Conservation (phyloP, 2,329 filamentous ascomycete species). For the Aspergillus texensis region DNA sequence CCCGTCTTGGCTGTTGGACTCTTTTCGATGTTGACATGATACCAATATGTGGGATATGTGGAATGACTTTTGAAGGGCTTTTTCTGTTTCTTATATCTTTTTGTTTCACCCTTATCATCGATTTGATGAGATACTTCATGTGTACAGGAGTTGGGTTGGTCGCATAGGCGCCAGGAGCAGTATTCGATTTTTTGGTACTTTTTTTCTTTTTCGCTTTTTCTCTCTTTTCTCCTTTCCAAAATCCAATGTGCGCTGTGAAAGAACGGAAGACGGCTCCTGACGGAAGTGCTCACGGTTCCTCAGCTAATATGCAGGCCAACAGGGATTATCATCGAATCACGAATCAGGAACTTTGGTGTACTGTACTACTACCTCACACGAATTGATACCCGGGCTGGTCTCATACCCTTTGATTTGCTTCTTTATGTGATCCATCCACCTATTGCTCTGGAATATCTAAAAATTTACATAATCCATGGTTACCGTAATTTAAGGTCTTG, state of each 20-base stretch:
- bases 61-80: slow-evolving; percentile 21
- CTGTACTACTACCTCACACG: slow-evolving; percentile 17
- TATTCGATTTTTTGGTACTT: neutral
- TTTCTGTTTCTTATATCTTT: slow-evolving; percentile 10
- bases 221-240: neutral
- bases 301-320: slow-evolving; percentile 6
- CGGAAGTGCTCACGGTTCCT: neutral
- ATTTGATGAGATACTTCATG: slow-evolving; percentile 7
- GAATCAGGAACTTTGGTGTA: slow-evolving; percentile 6
- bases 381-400: slow-evolving; percentile 26
- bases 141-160: slow-evolving; percentile 12
- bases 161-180: slow-evolving; percentile 10
- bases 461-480: neutral
- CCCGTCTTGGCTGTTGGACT: slow-evolving; percentile 12
- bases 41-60: slow-evolving; percentile 30
- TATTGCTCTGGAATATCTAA: neutral
- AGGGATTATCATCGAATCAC: slow-evolving; percentile 5
- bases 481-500: neutral
- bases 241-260: neutral
- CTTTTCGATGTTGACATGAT: slow-evolving; percentile 28
- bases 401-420: slow-evolving; percentile 7
- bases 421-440: neutral
- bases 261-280: neutral
- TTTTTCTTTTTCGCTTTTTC: neutral
- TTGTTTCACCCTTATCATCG: neutral